Evolutionary conservation across 2,329 filamentous ascomycete genomes (phyloP).

Genomic region (Hypomyces perniciosus): DNA sequence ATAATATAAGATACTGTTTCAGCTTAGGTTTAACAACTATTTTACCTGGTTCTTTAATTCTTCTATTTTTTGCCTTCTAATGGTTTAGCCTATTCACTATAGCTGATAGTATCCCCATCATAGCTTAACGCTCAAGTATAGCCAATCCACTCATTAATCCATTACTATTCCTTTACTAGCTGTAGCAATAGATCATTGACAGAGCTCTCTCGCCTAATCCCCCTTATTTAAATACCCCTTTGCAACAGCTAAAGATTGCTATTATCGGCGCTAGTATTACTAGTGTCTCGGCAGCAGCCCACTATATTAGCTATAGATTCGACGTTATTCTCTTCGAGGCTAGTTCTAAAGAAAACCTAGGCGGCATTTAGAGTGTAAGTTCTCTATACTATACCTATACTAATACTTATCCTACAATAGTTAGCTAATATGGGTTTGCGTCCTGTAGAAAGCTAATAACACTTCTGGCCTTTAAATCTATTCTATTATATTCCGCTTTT

Average conservation of each 20-base stretch:
- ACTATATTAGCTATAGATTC: slow-evolving; percentile 81
- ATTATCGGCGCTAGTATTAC: slow-evolving; percentile 68
- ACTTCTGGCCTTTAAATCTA: slow-evolving; percentile 80
- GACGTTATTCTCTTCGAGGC: slow-evolving; percentile 76
- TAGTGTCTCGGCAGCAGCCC: slow-evolving; percentile 70
- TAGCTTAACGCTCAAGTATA: neutral
- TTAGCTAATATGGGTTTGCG: too few relatives aligned
- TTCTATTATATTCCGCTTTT: slow-evolving; percentile 81
- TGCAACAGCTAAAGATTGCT: slow-evolving; percentile 59
- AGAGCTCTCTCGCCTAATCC: slow-evolving; percentile 64
- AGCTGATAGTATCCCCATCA: too few relatives aligned
- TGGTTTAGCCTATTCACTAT: too few relatives aligned
- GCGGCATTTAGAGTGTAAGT: slow-evolving; percentile 74
- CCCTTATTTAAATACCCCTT: slow-evolving; percentile 50
- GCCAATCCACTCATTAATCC: slow-evolving; percentile 43
- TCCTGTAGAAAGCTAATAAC: slow-evolving; percentile 63
- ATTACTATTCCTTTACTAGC: slow-evolving; percentile 56
- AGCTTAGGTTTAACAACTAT: too few relatives aligned
- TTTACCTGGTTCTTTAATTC: too few relatives aligned
- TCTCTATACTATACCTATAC: neutral
- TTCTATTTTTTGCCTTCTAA: too few relatives aligned
- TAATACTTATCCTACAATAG: neutral
- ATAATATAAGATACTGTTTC: too few relatives aligned
- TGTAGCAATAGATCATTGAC: slow-evolving; percentile 59
- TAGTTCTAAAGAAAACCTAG: slow-evolving; percentile 58